Percentiles rank a stretch among this genome's conserved stretches.
phyloP scores from a whole-genome alignment of 2,329 filamentous ascomycete species.

The Aspergillus eucalypticola region DNA sequence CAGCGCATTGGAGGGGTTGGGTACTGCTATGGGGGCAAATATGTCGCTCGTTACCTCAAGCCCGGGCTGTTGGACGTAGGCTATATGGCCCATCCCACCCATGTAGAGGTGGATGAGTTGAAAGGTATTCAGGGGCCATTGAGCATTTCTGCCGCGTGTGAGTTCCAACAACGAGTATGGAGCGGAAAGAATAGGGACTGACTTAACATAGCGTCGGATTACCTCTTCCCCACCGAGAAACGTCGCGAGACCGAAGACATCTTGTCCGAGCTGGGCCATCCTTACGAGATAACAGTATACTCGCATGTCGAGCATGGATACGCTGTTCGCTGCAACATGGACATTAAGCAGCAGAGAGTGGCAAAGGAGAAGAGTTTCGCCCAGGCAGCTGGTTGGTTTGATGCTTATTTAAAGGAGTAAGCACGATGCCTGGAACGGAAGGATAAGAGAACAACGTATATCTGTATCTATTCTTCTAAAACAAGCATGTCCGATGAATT shows the following conservation, averaged over 20 bases:
- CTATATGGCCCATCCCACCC: slow-evolving; percentile 21
- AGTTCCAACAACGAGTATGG: slow-evolving; percentile 37
- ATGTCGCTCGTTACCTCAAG: slow-evolving; percentile 38
- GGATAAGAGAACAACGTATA: not conserved
- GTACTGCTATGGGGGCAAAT: slow-evolving; percentile 56
- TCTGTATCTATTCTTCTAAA: not conserved
- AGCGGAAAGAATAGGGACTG: no score
- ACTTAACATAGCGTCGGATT: not conserved
- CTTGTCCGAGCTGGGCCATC: slow-evolving; percentile 50
- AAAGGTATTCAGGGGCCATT: slow-evolving; percentile 17
- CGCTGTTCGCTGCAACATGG: slow-evolving; percentile 9
- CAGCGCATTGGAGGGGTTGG: slow-evolving; percentile 46
- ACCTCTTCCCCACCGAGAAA: slow-evolving; percentile 56
- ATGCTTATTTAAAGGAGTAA: not conserved
- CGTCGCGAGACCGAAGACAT: slow-evolving; percentile 62
- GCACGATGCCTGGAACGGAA: not conserved
- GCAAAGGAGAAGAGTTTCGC: not conserved
- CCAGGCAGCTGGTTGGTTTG: not conserved
- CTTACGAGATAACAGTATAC: slow-evolving; percentile 73
- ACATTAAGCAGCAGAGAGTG: not conserved
- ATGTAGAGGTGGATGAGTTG: slow-evolving; percentile 19
- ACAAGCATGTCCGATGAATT: no score
- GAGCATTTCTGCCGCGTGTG: slow-evolving; percentile 45
- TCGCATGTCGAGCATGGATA: slow-evolving; percentile 68
- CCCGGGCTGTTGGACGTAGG: slow-evolving; percentile 15